Evolutionary conservation across 805 yeast species (phyloP).

Genomic region (Candida xiaguanensis): DNA sequence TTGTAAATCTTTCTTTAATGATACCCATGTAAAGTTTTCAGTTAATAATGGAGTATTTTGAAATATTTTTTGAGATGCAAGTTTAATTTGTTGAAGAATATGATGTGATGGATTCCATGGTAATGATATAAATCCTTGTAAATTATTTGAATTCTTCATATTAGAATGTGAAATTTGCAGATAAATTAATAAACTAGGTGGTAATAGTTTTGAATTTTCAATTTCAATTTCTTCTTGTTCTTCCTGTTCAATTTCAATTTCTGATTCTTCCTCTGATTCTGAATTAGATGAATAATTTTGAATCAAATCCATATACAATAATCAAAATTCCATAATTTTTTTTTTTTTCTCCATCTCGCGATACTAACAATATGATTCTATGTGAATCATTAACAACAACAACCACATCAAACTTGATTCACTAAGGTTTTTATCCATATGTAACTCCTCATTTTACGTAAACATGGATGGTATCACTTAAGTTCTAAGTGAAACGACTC

Average conservation of each 20-base stretch:
- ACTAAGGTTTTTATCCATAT: no score
- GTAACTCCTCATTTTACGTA: no score
- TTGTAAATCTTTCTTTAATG: slow-evolving; percentile 1
- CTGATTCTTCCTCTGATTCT: slow-evolving; percentile 3
- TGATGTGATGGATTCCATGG: slow-evolving; percentile 7
- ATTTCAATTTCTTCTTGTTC: background rate
- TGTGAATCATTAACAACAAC: no score
- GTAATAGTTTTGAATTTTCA: background rate
- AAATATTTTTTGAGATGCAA: background rate
- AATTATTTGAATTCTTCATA: background rate
- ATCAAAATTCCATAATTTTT: background rate
- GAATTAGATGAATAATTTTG: slow-evolving; percentile 10
- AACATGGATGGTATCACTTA: no score
- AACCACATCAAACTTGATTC: no score
- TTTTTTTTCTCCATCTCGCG: background rate
- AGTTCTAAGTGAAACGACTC: no score
- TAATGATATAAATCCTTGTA: slow-evolving; percentile 1
- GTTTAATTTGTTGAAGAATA: slow-evolving; percentile 1
- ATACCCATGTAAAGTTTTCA: slow-evolving; percentile 3
- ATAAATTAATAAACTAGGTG: slow-evolving; percentile 5
- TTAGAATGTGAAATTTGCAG: slow-evolving; percentile 5
- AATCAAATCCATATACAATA: slow-evolving; percentile 1
- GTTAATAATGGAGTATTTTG: background rate
- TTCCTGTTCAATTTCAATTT: background rate
- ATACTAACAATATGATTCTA: no score